A percentile compares a stretch with the other conserved stretches of the same genome.
Evolutionary conservation across 495 filamentous ascomycete species (phyloP).

Genomic region (Penicillium diatomitis): DNA sequence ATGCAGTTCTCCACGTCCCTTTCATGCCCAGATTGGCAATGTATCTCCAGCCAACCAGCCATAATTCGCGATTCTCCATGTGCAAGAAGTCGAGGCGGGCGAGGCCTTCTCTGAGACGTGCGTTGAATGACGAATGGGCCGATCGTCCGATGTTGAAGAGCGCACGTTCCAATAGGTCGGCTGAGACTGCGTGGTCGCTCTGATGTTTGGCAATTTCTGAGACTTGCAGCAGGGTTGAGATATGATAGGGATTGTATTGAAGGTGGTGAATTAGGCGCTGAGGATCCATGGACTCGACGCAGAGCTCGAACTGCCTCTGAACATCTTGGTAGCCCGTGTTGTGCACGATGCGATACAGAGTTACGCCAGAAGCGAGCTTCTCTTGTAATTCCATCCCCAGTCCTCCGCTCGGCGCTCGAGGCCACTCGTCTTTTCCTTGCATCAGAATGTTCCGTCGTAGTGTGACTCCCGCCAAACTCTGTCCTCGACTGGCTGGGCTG

Average conservation of each 20-base stretch:
- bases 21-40: constrained; percentile 75
- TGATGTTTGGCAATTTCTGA: constrained; percentile 88
- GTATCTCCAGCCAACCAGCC: constrained; percentile 82
- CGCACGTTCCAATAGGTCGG: constrained; percentile 83
- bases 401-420: constrained; percentile 66
- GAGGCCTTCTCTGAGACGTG: constrained; percentile 65
- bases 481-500: constrained; percentile 45
- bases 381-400: constrained; percentile 71
- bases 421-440: constrained; percentile 88
- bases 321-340: constrained; percentile 64
- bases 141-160: constrained; percentile 89
- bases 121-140: constrained; percentile 67
- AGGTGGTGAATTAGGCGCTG: constrained; percentile 57
- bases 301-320: constrained; percentile 65
- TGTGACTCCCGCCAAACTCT: constrained; percentile 58
- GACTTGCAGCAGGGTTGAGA: constrained; percentile 86
- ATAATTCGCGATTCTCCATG: constrained; percentile 85
- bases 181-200: constrained; percentile 71
- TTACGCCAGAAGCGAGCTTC: constrained; percentile 40
- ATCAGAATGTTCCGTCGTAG: constrained; percentile 74
- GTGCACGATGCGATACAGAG: constrained; percentile 64
- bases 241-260: constrained; percentile 75
- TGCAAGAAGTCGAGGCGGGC: constrained; percentile 69
- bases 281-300: constrained; percentile 76
- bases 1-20: constrained; percentile 86